phyloP scores from a whole-genome alignment of 192 early-diverging fungal species.

The Entomortierella parvispora region DNA sequence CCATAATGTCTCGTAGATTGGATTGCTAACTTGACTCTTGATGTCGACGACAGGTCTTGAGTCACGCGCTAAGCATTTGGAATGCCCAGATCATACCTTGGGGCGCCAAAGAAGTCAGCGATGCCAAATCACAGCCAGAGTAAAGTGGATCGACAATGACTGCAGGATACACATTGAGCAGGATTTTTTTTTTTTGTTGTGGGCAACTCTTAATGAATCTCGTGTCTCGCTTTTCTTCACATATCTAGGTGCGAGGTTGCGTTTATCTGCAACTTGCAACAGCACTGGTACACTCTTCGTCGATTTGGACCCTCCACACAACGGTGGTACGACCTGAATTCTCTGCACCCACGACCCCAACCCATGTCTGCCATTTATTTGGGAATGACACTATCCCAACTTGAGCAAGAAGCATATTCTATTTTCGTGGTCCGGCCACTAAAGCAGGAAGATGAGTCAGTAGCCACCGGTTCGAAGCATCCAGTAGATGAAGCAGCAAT shows the following conservation, averaged over 20 bases:
- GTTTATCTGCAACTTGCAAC: slow-evolving; percentile 78
- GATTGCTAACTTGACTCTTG: too few species aligned
- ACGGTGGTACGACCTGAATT: slow-evolving; percentile 86
- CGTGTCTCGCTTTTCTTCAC: neutral
- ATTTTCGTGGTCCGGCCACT: slow-evolving; percentile 55
- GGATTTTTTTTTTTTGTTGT: neutral
- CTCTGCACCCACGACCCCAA: slow-evolving; percentile 56
- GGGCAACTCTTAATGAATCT: neutral
- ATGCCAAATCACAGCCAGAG: slow-evolving; percentile 64
- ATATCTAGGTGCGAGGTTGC: slow-evolving; percentile 59
- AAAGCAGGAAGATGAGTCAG: neutral
- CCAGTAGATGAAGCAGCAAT: neutral
- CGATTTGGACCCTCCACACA: slow-evolving; percentile 68
- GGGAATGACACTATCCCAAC: slow-evolving; percentile 60
- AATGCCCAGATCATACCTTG: slow-evolving; percentile 66
- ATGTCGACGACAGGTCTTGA: slow-evolving; percentile 40
- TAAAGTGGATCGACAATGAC: slow-evolving; percentile 25
- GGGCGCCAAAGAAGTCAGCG: slow-evolving; percentile 54
- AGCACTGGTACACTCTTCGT: slow-evolving; percentile 73
- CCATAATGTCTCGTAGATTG: too few species aligned
- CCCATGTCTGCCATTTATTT: slow-evolving; percentile 79
- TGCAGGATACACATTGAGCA: neutral
- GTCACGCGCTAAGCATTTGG: slow-evolving; percentile 54
- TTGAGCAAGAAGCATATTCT: slow-evolving; percentile 56
- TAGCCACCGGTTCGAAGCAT: neutral